Evolutionary conservation across 192 early-diverging fungal species (phyloP), one percentile per base, ranked within the genome.

Genomic region (Funneliformis geosporum): DNA sequence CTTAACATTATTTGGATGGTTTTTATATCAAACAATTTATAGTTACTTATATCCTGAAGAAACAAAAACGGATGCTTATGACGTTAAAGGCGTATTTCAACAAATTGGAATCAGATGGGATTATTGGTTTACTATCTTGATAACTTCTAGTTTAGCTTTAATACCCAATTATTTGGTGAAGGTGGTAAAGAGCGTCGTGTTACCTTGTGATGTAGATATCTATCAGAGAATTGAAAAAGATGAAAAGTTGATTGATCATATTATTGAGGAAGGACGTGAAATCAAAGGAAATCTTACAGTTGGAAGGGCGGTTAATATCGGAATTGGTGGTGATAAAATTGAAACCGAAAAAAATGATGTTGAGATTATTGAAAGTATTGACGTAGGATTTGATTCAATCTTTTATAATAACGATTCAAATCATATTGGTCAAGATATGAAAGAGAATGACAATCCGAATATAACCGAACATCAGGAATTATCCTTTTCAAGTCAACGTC

Each of bases 21-120:
- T 92, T 73, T 84, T 84, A 16, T 93, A 87, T 85, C 89, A 93
- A 61, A 88, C 87, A 44, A 81, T 90, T 21, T 87, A 91, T 59
- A 85, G 82, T 38, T 86, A 85, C 79, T 79, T 89, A 18, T 93
- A 92, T 61, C 91, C 91, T 8, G 39, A 73, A 18, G 84, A 82
- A 3, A 84, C 83, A 0, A 81, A 85, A 33, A 2, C 33, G 10
- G n/a, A 23, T 23, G 2, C 73, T 61, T 92, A 90, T 74, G 86
- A 86, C 70, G 91, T 91, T 14, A 76, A 82, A 40, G 89, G 90
- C 2, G 85, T 82, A 18, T 92, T 92, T 69, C 80, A 81, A 33
- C 47, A 76, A 27, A 27, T 90, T 70, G 85, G 86, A 59, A 60
- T 39, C 14, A 83, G 81, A 33, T 80, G 84, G 4, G 80, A 84